Conservation (phyloP, 2,329 filamentous ascomycete genomes). For the Coccinonectria pachysandricola region DNA sequence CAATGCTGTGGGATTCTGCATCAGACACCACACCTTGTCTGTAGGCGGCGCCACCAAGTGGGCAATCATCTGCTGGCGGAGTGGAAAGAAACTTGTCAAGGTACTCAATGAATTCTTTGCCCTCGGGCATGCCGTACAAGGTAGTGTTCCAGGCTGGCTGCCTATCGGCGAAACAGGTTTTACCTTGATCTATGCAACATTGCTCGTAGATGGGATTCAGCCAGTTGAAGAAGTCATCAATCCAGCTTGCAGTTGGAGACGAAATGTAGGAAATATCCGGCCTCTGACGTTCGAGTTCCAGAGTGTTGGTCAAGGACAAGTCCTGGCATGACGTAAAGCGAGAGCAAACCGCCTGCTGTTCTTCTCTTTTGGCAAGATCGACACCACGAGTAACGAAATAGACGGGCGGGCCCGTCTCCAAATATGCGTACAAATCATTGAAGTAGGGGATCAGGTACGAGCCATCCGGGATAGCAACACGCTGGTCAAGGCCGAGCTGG, state of each 20-base stretch:
- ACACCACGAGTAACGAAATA: constrained; percentile 86
- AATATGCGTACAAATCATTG: constrained; percentile 88
- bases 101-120: constrained; percentile 82
- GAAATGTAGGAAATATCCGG: constrained; percentile 80
- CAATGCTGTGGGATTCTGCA: constrained; percentile 52
- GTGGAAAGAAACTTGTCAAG: constrained; percentile 71
- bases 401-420: constrained; percentile 83
- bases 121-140: constrained; percentile 83
- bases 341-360: constrained; percentile 82
- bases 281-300: constrained; percentile 90
- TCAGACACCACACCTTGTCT: constrained; percentile 75
- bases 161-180: constrained; percentile 70
- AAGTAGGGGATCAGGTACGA: constrained; percentile 96
- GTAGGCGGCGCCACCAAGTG: constrained; percentile 83
- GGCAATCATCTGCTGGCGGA: constrained; percentile 74
- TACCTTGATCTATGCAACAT: constrained; percentile 59
- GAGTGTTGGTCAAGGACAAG: constrained; percentile 74
- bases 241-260: constrained; percentile 84
- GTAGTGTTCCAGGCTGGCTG: constrained; percentile 82
- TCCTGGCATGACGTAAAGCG: constrained; percentile 82
- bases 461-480: constrained; percentile 84
- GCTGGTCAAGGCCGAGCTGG: constrained; percentile 81
- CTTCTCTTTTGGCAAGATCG: constrained; percentile 62
- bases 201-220: constrained; percentile 71
- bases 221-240: constrained; percentile 95